Evolutionary conservation across 192 early-diverging fungal genomes (phyloP).

Genomic region (Backusella macrospora): DNA sequence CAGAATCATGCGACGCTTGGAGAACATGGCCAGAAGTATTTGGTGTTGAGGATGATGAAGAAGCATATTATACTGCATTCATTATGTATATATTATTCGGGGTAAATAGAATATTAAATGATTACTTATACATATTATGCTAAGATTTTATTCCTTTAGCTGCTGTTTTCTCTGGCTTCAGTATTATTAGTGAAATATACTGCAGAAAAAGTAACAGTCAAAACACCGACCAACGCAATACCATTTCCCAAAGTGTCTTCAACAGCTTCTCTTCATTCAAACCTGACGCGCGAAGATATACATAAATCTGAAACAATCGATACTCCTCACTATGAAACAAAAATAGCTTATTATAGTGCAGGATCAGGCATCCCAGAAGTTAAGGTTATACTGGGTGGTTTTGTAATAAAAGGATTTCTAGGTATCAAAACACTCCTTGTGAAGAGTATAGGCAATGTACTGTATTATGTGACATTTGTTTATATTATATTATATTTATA

Average conservation of each 20-base stretch:
- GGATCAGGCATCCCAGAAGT: slow-evolving; percentile 97
- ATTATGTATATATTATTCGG: slow-evolving; percentile 48
- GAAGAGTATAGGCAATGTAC: slow-evolving; percentile 87
- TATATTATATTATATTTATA: background rate
- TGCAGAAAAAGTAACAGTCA: slow-evolving; percentile 39
- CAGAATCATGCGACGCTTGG: slow-evolving; percentile 55
- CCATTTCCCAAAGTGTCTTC: slow-evolving; percentile 23
- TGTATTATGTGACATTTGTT: slow-evolving; percentile 18
- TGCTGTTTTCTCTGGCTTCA: slow-evolving; percentile 58
- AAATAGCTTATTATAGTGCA: slow-evolving; percentile 80
- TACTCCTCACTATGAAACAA: slow-evolving; percentile 44
- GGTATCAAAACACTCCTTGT: slow-evolving; percentile 88
- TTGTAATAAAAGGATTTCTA: slow-evolving; percentile 91
- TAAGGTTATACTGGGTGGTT: slow-evolving; percentile 93
- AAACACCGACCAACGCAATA: slow-evolving; percentile 15
- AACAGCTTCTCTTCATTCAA: slow-evolving; percentile 17
- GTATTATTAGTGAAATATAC: slow-evolving; percentile 65
- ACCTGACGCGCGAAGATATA: background rate
- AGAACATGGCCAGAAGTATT: slow-evolving; percentile 50
- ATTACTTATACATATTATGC: background rate
- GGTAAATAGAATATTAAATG: slow-evolving; percentile 18
- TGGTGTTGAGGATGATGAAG: slow-evolving; percentile 23
- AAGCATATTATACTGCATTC: slow-evolving; percentile 36
- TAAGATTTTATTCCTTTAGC: slow-evolving; percentile 19
- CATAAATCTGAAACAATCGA: background rate